These are phyloP conservation scores for Persicaria tinctoria DNA, from an alignment of 148 eudicot genomes.

Conservation along the genomic window DNA sequence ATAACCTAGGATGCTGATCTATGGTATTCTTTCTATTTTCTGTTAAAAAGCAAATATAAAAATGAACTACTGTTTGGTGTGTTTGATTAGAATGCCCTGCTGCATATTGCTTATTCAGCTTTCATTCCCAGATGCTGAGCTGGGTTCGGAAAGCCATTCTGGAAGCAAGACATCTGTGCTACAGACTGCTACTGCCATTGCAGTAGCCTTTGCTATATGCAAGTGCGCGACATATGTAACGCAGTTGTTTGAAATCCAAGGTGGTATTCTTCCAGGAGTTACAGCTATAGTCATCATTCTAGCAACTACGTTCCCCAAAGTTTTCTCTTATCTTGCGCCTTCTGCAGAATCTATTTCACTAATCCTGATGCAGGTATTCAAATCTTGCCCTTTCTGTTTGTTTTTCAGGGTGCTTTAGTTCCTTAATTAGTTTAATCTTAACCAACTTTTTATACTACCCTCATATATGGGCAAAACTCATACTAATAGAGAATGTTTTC, in stretches of 20 bases:
- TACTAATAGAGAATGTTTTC: neutral
- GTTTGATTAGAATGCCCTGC: neutral
- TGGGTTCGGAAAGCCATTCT: slow-evolving; percentile 22
- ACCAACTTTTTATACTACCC: neutral
- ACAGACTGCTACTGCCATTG: slow-evolving; percentile 55
- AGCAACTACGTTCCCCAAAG: slow-evolving; percentile 62
- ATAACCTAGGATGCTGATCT: neutral
- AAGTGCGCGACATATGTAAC: slow-evolving; percentile 36
- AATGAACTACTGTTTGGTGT: too few relatives aligned
- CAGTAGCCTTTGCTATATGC: slow-evolving; percentile 68
- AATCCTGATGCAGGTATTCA: slow-evolving; percentile 67
- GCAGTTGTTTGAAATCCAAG: slow-evolving; percentile 43
- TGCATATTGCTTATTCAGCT: neutral
- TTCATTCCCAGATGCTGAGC: slow-evolving; percentile 27
- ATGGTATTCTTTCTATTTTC: neutral
- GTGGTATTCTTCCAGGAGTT: slow-evolving; percentile 61
- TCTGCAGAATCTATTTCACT: slow-evolving; percentile 70
- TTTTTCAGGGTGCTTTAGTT: neutral
- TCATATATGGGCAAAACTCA: too few relatives aligned
- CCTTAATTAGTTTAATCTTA: neutral
- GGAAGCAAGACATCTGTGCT: slow-evolving; percentile 43
- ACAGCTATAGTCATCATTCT: slow-evolving; percentile 66
- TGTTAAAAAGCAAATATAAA: neutral
- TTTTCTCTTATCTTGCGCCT: slow-evolving; percentile 64
- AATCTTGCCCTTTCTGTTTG: neutral